Conservation (phyloP, 805 yeast species). For the Candida cerambycidarum region DNA sequence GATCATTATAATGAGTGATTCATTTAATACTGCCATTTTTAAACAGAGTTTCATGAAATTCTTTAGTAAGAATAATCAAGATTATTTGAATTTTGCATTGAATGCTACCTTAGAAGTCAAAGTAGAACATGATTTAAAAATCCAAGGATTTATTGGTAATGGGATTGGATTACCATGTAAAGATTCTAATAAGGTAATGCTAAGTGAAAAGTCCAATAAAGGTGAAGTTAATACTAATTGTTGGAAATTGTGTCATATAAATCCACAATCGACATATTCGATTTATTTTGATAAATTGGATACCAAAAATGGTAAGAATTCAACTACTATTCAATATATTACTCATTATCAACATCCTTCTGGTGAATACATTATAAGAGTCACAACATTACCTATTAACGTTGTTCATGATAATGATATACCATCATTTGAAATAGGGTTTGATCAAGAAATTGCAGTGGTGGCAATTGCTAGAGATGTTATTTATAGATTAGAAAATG, state of each 20-base stretch:
- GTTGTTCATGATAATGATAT: conserved; percentile 55
- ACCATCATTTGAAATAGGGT: conserved; percentile 55
- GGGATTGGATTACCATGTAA: conserved; percentile 73
- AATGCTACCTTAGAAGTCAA: conserved; percentile 86
- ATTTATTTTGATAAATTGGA: conserved; percentile 67
- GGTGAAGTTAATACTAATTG: conserved; percentile 18
- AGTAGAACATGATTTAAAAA: conserved; percentile 82
- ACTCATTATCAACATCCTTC: conserved; percentile 95
- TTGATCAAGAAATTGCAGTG: conserved; percentile 98
- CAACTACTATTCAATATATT: conserved; percentile 72
- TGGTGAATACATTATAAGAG: conserved; percentile 85
- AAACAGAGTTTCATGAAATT: conserved; percentile 87
- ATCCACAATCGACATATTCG: conserved; percentile 88
- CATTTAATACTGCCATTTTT: conserved; percentile 92
- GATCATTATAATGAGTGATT: conserved; percentile 80
- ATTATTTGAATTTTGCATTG: conserved; percentile 81
- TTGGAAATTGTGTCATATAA: conserved; percentile 67
- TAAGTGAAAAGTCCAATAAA: conserved; percentile 8
- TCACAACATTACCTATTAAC: conserved; percentile 67
- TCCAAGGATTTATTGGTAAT: conserved; percentile 92
- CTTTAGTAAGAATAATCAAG: conserved; percentile 80
- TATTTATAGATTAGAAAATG: conserved; percentile 70
- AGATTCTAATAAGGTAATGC: conserved; percentile 6
- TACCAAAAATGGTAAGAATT: conserved; percentile 3
- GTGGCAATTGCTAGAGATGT: conserved; percentile 89